Evolutionary conservation across 2,329 filamentous ascomycete genomes (phyloP).

Genomic region (Talaromyces sp.): DNA sequence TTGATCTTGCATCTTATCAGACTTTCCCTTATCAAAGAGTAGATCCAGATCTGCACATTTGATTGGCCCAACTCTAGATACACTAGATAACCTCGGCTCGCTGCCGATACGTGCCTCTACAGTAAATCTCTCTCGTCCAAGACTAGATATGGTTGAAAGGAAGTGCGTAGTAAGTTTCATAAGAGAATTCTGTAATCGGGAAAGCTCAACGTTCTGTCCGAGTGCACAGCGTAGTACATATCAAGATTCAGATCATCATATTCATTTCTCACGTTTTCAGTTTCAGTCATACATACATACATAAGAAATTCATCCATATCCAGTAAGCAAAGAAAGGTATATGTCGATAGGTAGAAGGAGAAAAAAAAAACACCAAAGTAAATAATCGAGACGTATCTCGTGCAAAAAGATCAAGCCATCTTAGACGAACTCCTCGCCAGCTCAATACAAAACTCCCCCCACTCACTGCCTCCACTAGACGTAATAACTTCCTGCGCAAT

Average conservation of each 20-base stretch:
- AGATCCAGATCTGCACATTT: too few relatives aligned
- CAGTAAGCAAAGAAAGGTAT: not conserved
- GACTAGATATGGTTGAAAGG: too few relatives aligned
- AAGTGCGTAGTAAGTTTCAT: too few relatives aligned
- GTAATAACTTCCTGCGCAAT: constrained; percentile 71
- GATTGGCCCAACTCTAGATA: too few relatives aligned
- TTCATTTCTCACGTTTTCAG: not conserved
- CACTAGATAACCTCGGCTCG: too few relatives aligned
- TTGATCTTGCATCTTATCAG: too few relatives aligned
- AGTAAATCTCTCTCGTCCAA: too few relatives aligned
- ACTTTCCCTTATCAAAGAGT: too few relatives aligned
- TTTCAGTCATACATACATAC: not conserved
- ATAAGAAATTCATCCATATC: not conserved
- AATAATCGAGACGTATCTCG: not conserved
- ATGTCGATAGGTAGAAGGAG: not conserved
- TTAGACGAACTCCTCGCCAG: constrained; percentile 42
- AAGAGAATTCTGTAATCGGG: too few relatives aligned
- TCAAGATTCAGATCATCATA: not conserved
- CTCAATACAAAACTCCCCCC: constrained; percentile 69
- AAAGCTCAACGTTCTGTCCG: too few relatives aligned
- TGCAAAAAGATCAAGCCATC: not conserved
- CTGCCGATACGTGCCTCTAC: too few relatives aligned
- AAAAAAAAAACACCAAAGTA: not conserved
- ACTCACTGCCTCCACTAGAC: constrained; percentile 48
- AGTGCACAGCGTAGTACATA: not conserved